phyloP scores from a whole-genome alignment of 371 early-diverging fungal species.

The Rhizopus delemar region DNA sequence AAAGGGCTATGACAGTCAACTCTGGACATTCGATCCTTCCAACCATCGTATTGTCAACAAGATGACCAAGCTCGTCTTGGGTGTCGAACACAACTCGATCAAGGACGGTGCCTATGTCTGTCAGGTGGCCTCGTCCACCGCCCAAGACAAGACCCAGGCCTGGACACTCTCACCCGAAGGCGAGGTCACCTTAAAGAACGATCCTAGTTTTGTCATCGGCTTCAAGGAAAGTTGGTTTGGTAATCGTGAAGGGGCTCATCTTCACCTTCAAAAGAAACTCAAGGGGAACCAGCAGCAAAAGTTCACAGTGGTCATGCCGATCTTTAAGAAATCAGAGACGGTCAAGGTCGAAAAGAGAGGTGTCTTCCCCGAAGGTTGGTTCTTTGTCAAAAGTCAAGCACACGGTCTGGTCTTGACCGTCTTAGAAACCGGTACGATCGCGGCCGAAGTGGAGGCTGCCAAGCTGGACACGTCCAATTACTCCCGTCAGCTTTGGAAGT shows the following conservation, averaged over 20 bases:
- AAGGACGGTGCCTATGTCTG: slow-evolving; percentile 48
- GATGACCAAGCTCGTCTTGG: slow-evolving; percentile 53
- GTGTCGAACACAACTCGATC: slow-evolving; percentile 39
- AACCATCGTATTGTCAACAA: slow-evolving; percentile 48
- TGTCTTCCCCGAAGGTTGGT: slow-evolving; percentile 60
- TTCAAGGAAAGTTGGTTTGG: slow-evolving; percentile 53
- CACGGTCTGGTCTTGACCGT: slow-evolving; percentile 52
- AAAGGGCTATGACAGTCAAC: slow-evolving; percentile 45
- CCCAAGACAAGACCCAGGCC: slow-evolving; percentile 30
- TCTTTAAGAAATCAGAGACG: slow-evolving; percentile 35
- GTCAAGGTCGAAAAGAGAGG: slow-evolving; percentile 25
- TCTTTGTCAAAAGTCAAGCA: slow-evolving; percentile 64
- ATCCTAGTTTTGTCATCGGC: slow-evolving; percentile 49
- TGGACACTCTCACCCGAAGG: slow-evolving; percentile 41
- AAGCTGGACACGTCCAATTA: slow-evolving; percentile 52
- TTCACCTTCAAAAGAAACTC: slow-evolving; percentile 40
- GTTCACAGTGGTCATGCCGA: slow-evolving; percentile 44
- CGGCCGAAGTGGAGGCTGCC: slow-evolving; percentile 48
- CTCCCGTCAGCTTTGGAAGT: slow-evolving; percentile 60
- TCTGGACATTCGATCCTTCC: slow-evolving; percentile 52
- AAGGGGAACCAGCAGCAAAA: slow-evolving; percentile 31
- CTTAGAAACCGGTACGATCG: slow-evolving; percentile 27
- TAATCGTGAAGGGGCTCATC: slow-evolving; percentile 46
- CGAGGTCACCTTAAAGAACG: slow-evolving; percentile 42
- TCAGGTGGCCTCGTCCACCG: slow-evolving; percentile 33